Evolutionary conservation across 345 rosid species (phyloP).

Genomic region (Anacardium occidentale): DNA sequence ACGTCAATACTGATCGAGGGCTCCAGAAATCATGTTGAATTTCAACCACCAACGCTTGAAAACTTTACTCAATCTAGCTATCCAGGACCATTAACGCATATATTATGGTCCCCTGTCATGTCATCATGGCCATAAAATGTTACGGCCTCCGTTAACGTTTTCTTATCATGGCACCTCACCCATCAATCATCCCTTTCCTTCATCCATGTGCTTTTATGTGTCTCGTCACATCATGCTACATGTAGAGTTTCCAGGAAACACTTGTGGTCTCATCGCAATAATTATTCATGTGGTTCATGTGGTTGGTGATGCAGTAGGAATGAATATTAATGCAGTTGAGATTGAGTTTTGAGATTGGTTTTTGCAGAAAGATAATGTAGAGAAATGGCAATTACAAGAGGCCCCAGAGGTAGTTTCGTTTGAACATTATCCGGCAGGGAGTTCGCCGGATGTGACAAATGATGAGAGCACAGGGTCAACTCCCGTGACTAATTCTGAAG

Average conservation of each 20-base stretch:
- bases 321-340: background rate
- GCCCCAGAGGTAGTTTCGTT: slow-evolving; percentile 76
- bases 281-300: too few relatives aligned
- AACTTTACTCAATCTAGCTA: background rate
- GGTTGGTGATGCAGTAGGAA: background rate
- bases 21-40: background rate
- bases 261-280: too few relatives aligned
- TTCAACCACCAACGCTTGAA: background rate
- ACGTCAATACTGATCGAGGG: background rate
- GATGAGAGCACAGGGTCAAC: slow-evolving; percentile 55
- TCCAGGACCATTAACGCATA: slow-evolving; percentile 16
- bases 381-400: slow-evolving; percentile 59
- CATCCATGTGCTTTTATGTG: slow-evolving; percentile 35
- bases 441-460: slow-evolving; percentile 77
- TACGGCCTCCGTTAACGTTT: slow-evolving; percentile 18
- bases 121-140: slow-evolving; percentile 9
- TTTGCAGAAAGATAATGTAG: slow-evolving; percentile 39
- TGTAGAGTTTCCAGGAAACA: too few relatives aligned
- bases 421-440: slow-evolving; percentile 78
- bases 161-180: slow-evolving; percentile 42
- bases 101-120: slow-evolving; percentile 36
- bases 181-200: slow-evolving; percentile 28
- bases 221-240: slow-evolving; percentile 35
- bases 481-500: slow-evolving; percentile 41
- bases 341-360: slow-evolving; percentile 1